Base-by-base conservation (phyloP, 805 yeast genomes). In the Wickerhamomyces rabaulensis region DNA sequence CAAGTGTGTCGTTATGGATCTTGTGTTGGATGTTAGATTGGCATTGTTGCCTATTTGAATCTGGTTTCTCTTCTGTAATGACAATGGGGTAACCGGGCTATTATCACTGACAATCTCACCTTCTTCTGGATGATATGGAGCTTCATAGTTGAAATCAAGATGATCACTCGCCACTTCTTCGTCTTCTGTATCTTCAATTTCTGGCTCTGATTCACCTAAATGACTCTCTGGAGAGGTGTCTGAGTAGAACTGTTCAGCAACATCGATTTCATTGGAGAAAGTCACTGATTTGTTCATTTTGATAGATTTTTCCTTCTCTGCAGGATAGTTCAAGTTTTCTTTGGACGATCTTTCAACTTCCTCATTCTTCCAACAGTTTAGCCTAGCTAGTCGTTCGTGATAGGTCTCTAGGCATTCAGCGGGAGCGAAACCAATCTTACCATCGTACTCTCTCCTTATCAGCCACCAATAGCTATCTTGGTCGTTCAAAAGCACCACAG, bases 391-490 rank as follows among this genome's bases (percentile, higher is more conserved):
- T 48, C 98, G 73, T 66, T 94, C 99, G 41, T 82, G 85, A 51
- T 87, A 90, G 0, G 96, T 88, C 65, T 94, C 99, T 33, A 94
- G 69, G 48, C 94, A 80, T 63, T 94, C 99, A 1, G 97, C 98
- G 1, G 99, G 99, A 2, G 95, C 95, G 70, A 91, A 94, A 1
- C 99, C 99, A 44, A 92, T 81, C 54, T 81, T 76, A 3, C 82
- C 82, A 61, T 82, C 86, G 40, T 62, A 65, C 38, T 71, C 70
- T 50, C 73, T 62, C 57, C 76, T 64, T 55, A 94, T 92, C 10
- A 92, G 71, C 98, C 99, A 94, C 99, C 99, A 94, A 67, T 94
- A 94, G 50, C 87, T 78, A 66, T 94, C 97, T 42, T 86, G 82
- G 60, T 94, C 99, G 60, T 89, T 90, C 31, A 94, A 68, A 17